Conservation (phyloP, 306 rosid genomes). For the Fragaria iinumae region DNA sequence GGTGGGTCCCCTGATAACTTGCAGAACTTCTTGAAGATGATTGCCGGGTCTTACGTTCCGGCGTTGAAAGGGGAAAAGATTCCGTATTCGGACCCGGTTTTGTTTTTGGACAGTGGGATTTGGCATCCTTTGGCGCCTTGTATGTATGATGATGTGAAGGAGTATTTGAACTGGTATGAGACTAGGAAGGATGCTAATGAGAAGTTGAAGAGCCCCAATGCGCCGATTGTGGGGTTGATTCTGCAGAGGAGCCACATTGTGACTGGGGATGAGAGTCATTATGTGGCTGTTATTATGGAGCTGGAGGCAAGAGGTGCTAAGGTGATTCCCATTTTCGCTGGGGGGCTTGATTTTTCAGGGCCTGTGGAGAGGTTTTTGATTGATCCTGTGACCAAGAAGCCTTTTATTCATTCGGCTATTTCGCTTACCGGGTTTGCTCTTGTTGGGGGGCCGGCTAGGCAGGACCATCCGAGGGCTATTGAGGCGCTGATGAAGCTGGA, state of each 20-base stretch:
- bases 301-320: constrained; percentile 94
- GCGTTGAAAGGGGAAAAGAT: constrained; percentile 70
- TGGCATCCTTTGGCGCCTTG: constrained; percentile 99
- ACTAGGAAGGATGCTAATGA: constrained; percentile 90
- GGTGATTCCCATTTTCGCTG: constrained; percentile 91
- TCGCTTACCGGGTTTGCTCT: constrained; percentile 97
- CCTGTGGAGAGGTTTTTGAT: constrained; percentile 87
- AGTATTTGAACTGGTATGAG: constrained; percentile 95
- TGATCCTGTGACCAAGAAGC: constrained; percentile 77
- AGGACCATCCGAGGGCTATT: constrained; percentile 92
- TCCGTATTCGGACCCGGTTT: constrained; percentile 84
- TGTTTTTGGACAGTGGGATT: constrained; percentile 82
- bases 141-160: constrained; percentile 96
- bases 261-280: constrained; percentile 96
- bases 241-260: constrained; percentile 98
- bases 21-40: constrained; percentile 87
- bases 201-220: constrained; percentile 65
- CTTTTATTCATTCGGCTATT: constrained; percentile 69
- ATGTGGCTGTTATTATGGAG: constrained; percentile 97
- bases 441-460: constrained; percentile 99
- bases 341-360: constrained; percentile 92
- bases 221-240: constrained; percentile 68
- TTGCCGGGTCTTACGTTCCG: constrained; percentile 79
- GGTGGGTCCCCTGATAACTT: constrained; percentile 95
- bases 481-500: constrained; percentile 86